Base-by-base conservation (phyloP, 495 filamentous ascomycete species). In the Talaromyces trachyspermus region DNA sequence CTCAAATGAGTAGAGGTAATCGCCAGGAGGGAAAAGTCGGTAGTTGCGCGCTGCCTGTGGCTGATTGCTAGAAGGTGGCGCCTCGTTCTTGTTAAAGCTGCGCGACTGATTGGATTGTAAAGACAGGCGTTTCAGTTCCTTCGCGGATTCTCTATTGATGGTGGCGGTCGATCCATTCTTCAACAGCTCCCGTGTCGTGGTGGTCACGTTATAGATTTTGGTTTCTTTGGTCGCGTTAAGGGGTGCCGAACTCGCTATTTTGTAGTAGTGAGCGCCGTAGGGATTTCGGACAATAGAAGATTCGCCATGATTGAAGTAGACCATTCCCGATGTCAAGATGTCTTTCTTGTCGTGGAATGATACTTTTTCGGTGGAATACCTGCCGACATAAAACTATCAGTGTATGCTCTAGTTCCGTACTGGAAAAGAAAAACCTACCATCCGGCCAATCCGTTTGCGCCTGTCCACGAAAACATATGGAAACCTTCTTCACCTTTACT, bases 371-470 rank as follows among this genome's bases (percentile, higher is more conserved):
- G 94, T 5, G 92, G 94, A 17, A 98, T 95, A 25, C 91, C 84
- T 88, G 49, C 4, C 38, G 39, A 27, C 20, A 47, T n/a, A n/a
- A n/a, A n/a, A n/a, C n/a, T n/a, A n/a, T n/a, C n/a, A n/a, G n/a
- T n/a, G n/a, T n/a, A n/a, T n/a, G n/a, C n/a, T n/a, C n/a, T n/a
- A n/a, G n/a, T n/a, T 9, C 23, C n/a, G 19, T 8, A 15, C 12
- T 1, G 39, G 19, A 5, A 17, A 15, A 45, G 2, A 8, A 18
- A n/a, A 29, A 41, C 62, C 19, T 66, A 86, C 84, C 92, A 72
- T 98, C 92, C 17, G 94, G 92, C 92, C 92, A 98, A 59, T 95
- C 89, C 0, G 92, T 98, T 51, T 84, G 81, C 2, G 89, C 84
- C 59, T 83, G 84, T 14, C 91, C 92, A 23, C 80, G 76, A 54